Conservation (phyloP, 345 rosid species). For the Gynandropsis gynandra region DNA sequence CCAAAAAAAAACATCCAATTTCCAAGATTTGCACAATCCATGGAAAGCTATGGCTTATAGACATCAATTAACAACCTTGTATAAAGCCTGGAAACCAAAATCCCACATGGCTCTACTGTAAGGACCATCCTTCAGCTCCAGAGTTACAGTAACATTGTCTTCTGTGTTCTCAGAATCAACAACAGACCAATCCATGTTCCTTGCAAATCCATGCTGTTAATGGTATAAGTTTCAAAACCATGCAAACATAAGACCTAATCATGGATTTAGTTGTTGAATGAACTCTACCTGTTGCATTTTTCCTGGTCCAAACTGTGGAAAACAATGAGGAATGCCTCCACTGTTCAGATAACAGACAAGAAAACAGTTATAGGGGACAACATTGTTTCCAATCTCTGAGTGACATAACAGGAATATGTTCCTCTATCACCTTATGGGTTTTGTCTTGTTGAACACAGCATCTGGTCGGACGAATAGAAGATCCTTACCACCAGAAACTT, state of each 20-base stretch:
- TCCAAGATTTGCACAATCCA: constrained; percentile 2
- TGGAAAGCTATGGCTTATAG: neutral
- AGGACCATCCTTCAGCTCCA: constrained; percentile 75
- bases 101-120: constrained; percentile 95
- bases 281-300: constrained; percentile 64
- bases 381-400: neutral
- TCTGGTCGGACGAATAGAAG: constrained; percentile 90
- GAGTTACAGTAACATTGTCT: constrained; percentile 59
- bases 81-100: constrained; percentile 72
- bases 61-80: constrained; percentile 40
- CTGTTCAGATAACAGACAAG: constrained; percentile 41
- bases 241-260: constrained; percentile 7
- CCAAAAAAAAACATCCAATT: neutral
- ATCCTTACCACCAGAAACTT: constrained; percentile 60
- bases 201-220: constrained; percentile 85
- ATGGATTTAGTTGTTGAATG: neutral
- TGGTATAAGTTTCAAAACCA: constrained; percentile 11
- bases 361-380: neutral
- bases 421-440: constrained; percentile 74
- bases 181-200: constrained; percentile 92
- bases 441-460: constrained; percentile 88
- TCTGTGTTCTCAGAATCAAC: constrained; percentile 50
- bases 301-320: constrained; percentile 98
- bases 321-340: constrained; percentile 96
- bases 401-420: no score